Percentiles rank a stretch among this genome's conserved stretches.
Conservation (phyloP, 1,139 yeast genomes). For the Geotrichum phurueaensis region DNA sequence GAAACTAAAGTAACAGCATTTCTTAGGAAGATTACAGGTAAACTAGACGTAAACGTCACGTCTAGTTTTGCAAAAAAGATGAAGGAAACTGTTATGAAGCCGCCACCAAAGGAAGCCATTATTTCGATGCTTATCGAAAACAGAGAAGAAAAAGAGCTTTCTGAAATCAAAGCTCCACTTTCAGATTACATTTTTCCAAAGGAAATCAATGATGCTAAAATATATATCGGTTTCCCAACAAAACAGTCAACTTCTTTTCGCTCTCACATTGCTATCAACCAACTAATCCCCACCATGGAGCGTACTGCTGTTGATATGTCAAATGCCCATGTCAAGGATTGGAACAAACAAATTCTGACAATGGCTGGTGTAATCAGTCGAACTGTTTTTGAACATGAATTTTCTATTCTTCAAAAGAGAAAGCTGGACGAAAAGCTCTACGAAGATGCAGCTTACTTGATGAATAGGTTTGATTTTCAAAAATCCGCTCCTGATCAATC, state of each 20-base stretch:
- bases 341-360: conserved; percentile 39
- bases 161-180: conserved; percentile 34
- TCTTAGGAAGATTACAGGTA: conserved; percentile 33
- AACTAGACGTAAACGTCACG: conserved; percentile 32
- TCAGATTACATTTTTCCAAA: conserved; percentile 37
- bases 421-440: conserved; percentile 16
- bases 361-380: conserved; percentile 38
- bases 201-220: conserved; percentile 35
- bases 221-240: conserved; percentile 42
- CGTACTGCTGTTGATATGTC: conserved; percentile 42
- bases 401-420: conserved; percentile 19
- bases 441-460: conserved; percentile 27
- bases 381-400: conserved; percentile 36
- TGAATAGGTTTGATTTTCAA: conserved; percentile 33
- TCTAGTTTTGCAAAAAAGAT: conserved; percentile 32
- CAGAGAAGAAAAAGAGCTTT: conserved; percentile 29
- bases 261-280: conserved; percentile 38
- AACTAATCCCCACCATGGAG: conserved; percentile 42
- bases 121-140: conserved; percentile 34
- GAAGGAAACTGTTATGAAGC: conserved; percentile 39
- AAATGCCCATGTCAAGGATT: conserved; percentile 38
- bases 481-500: conserved; percentile 36
- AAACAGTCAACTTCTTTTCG: conserved; percentile 39
- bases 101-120: conserved; percentile 37
- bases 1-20: conserved; percentile 31